Base-by-base conservation (phyloP, 345 rosid genomes). In the Dovyalis caffra region DNA sequence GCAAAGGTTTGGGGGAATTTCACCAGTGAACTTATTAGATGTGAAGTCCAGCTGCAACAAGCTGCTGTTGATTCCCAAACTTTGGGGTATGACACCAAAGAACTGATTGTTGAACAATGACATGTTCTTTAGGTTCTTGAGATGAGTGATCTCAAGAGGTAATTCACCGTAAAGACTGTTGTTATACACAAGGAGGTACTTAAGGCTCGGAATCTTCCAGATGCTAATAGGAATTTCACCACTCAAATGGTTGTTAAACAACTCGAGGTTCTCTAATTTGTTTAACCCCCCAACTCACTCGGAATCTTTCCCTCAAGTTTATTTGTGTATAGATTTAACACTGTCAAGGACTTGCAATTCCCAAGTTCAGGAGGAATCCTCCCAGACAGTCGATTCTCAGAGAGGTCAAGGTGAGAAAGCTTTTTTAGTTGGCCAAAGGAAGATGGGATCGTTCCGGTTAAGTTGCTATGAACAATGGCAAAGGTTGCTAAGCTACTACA, bases 261-360 rank as follows among this genome's bases (percentile, higher is more conserved):
- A 81, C 68, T 74, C 76, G 63, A 94, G 90, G 73, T 88, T 88
- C 67, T 83, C 70, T 23, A 94, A 76, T 61, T 72, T n/a, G 51
- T 79, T 79, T 26, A 92, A 78, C 82, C 66, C 79, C 94, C 93
- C 67, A 90, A 75, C 58, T 88, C 85, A 29, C 51, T 70, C 0
- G 94, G 98, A 77, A 94, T 88, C 77, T 62, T 79, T 2, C 96
- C 98, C 68, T 84, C 85, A 20, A 94, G 90, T 76, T 84, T 88
- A 85, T 94, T 94, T 1, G 70, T 61, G 60, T 87, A 77, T 21
- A 87, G 72, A 64, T 40, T 76, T 60, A 94, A 76, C 66, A 23
- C 18, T 35, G 2, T 78, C 81, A 94, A 80, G 66, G 90, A 86
- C 84, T 82, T 83, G 77, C 98, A 92, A 31, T 85, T 84, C 25